Evolutionary conservation across 805 yeast species (phyloP).

Genomic region (Lipomyces chichibuensis): DNA sequence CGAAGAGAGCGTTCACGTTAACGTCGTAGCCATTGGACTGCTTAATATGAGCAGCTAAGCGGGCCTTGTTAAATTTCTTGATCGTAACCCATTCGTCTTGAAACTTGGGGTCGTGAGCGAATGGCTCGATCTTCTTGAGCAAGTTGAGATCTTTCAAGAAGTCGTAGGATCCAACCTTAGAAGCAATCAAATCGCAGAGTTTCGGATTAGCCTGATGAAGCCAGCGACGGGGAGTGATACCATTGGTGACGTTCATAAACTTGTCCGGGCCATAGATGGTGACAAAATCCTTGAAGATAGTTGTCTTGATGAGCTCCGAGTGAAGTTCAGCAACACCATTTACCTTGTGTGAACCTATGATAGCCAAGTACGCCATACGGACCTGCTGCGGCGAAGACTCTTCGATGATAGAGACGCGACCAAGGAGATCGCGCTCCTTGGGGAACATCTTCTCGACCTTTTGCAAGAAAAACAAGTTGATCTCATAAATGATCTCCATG

Average conservation of each 20-base stretch:
- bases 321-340: slow-evolving; percentile 96
- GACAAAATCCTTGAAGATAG: slow-evolving; percentile 89
- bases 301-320: slow-evolving; percentile 84
- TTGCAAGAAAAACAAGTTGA: slow-evolving; percentile 78
- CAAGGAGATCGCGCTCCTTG: slow-evolving; percentile 62
- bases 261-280: slow-evolving; percentile 76
- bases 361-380: slow-evolving; percentile 90
- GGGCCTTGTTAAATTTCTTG: slow-evolving; percentile 68
- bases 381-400: slow-evolving; percentile 80
- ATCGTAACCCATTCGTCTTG: slow-evolving; percentile 69
- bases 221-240: slow-evolving; percentile 97
- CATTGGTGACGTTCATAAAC: slow-evolving; percentile 91
- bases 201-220: slow-evolving; percentile 88
- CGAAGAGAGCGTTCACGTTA: slow-evolving; percentile 76
- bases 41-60: slow-evolving; percentile 69
- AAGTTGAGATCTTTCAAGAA: slow-evolving; percentile 68
- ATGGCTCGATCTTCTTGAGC: slow-evolving; percentile 68
- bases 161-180: slow-evolving; percentile 68
- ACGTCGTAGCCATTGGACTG: slow-evolving; percentile 64
- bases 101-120: slow-evolving; percentile 69
- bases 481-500: slow-evolving; percentile 83
- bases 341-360: slow-evolving; percentile 88
- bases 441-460: slow-evolving; percentile 77
- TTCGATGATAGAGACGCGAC: slow-evolving; percentile 81
- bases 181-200: slow-evolving; percentile 71